These are phyloP conservation scores for Cyberlindnera xylosilytica DNA, from an alignment of 805 yeast species.

Conservation along the genomic window DNA sequence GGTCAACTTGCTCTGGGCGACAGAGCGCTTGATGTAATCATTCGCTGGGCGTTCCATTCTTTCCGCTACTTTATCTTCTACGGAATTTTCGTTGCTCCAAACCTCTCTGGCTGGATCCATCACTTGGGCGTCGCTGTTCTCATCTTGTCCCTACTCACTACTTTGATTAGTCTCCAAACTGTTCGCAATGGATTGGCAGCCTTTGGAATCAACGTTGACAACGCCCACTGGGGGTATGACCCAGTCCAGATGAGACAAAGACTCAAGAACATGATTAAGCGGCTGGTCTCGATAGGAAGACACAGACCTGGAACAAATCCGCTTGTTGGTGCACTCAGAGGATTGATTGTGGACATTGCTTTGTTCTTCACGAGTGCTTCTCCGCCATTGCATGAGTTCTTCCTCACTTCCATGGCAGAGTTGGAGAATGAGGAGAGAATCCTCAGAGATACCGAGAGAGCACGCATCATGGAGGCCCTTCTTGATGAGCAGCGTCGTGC, in stretches of 20 bases:
- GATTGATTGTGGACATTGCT: slow-evolving; percentile 3
- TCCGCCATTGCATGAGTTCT: slow-evolving; percentile 13
- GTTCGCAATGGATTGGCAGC: neutral
- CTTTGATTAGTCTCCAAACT: neutral
- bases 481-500: too few relatives aligned
- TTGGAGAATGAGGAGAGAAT: neutral
- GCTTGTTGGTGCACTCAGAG: slow-evolving; percentile 1
- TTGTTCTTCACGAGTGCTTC: slow-evolving; percentile 12
- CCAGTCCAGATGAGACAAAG: neutral
- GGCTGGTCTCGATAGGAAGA: slow-evolving; percentile 1
- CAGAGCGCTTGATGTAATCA: neutral
- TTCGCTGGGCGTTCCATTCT: neutral
- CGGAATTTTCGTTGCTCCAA: neutral
- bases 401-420: slow-evolving; percentile 3
- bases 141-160: neutral
- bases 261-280: neutral
- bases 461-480: too few relatives aligned
- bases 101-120: neutral
- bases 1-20: too few relatives aligned
- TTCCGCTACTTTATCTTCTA: neutral
- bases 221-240: neutral
- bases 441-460: neutral
- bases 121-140: neutral
- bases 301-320: slow-evolving; percentile 1
- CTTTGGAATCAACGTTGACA: neutral